These are phyloP conservation scores for Cucumis sativus DNA, from an alignment of 306 rosid species.

Conservation along the genomic window DNA sequence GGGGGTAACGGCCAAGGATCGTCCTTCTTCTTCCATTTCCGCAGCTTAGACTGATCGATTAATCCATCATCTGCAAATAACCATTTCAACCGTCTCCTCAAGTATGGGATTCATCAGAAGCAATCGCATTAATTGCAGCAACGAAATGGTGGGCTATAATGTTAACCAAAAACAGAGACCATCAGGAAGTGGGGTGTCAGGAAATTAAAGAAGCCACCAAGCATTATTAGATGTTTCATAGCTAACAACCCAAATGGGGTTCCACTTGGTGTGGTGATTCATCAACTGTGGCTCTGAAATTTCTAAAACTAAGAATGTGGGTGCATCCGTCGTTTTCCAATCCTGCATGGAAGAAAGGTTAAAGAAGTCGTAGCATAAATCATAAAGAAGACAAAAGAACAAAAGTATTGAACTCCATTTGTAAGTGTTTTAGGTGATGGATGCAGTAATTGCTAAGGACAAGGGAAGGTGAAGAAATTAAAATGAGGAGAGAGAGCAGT, in stretches of 20 bases:
- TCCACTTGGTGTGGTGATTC: conserved; percentile 4
- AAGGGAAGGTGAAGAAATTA: neutral
- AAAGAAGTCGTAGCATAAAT: neutral
- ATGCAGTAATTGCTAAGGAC: neutral
- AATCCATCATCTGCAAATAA: neutral
- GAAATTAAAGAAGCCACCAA: conserved; percentile 19
- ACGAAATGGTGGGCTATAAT: conserved; percentile 25
- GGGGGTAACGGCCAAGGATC: conserved; percentile 71
- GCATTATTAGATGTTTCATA: conserved; percentile 31
- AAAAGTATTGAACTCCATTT: neutral
- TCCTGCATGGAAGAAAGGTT: neutral
- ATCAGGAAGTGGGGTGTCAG: neutral
- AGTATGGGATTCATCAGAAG: neutral
- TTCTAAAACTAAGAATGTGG: neutral
- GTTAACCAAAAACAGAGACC: conserved; percentile 17
- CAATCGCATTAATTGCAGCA: conserved; percentile 16
- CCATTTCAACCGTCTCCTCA: neutral
- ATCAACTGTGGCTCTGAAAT: conserved; percentile 2
- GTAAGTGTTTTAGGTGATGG: neutral
- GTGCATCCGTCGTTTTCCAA: neutral
- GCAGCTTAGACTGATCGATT: conserved; percentile 8
- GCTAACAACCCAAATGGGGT: conserved; percentile 22
- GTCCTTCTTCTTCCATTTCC: conserved; percentile 41
- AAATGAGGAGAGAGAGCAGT: neutral
- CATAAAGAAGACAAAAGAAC: neutral